phyloP scores from a whole-genome alignment of 106 monocot species.

The Dioscorea alata region DNA sequence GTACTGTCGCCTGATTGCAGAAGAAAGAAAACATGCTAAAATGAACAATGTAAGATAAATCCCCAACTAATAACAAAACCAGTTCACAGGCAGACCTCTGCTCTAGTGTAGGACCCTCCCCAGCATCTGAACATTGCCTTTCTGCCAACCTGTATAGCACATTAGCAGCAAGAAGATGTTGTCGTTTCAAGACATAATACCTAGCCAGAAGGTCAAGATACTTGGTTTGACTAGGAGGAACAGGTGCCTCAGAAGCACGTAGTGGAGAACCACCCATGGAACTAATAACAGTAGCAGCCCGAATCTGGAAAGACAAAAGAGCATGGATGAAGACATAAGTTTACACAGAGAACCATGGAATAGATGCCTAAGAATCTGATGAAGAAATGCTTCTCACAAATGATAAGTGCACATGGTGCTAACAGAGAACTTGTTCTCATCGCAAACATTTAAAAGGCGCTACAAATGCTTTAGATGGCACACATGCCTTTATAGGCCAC shows the following conservation, averaged over 20 bases:
- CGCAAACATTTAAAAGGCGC: too few relatives aligned
- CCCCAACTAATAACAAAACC: not conserved
- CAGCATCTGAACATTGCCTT: constrained; percentile 50
- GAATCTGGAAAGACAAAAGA: constrained; percentile 13
- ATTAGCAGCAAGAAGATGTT: constrained; percentile 82
- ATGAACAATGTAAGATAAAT: not conserved
- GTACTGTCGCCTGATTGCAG: constrained; percentile 63
- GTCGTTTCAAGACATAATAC: constrained; percentile 80
- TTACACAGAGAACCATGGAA: too few relatives aligned
- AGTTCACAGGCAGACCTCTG: constrained; percentile 49
- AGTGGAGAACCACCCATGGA: constrained; percentile 22
- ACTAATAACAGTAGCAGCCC: constrained; percentile 10
- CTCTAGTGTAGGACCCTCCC: constrained; percentile 56
- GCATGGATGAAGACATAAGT: not conserved
- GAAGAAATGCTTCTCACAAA: too few relatives aligned
- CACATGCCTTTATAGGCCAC: too few relatives aligned
- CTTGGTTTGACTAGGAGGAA: constrained; percentile 48
- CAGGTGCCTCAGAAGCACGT: constrained; percentile 22
- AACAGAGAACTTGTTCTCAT: too few relatives aligned
- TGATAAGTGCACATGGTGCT: too few relatives aligned
- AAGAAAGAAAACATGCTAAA: constrained; percentile 12
- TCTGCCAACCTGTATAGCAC: constrained; percentile 82
- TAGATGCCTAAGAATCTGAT: too few relatives aligned
- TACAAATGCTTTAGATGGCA: too few relatives aligned
- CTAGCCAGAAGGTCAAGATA: constrained; percentile 82